A percentile compares a stretch with the other conserved stretches of the same genome.
Evolutionary conservation across 106 monocot species (phyloP).

Genomic region (Allium sativum): DNA sequence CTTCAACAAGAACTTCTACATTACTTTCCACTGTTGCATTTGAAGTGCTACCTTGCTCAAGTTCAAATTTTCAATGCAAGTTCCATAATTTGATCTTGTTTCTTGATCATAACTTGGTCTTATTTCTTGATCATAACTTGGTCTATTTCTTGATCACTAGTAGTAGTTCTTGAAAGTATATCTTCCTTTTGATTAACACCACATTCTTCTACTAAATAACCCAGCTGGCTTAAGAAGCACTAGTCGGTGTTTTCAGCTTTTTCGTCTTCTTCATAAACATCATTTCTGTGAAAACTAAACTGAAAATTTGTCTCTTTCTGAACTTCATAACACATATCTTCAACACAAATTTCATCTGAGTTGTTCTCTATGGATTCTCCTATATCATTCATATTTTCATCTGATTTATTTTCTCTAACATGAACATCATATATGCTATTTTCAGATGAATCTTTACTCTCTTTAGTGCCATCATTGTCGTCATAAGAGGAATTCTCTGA

Average conservation of each 20-base stretch:
- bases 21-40: neutral
- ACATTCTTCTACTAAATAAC: no score
- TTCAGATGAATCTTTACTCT: no score
- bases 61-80: slow-evolving; percentile 1
- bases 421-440: no score
- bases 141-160: neutral
- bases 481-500: no score
- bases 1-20: no score
- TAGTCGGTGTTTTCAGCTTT: slow-evolving; percentile 1
- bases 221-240: slow-evolving; percentile 10
- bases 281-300: neutral
- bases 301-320: neutral
- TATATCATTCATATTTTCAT: no score
- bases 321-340: neutral
- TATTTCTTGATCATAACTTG: neutral
- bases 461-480: no score
- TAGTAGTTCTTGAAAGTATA: neutral
- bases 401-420: no score
- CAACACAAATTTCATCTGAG: neutral
- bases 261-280: neutral
- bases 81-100: neutral
- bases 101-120: no score
- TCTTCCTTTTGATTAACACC: no score
- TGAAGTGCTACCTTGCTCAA: neutral
- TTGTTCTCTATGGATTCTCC: neutral